Evolutionary conservation across 2,329 filamentous ascomycete species (phyloP).

Genomic region (Verticillium nonalfalfae): DNA sequence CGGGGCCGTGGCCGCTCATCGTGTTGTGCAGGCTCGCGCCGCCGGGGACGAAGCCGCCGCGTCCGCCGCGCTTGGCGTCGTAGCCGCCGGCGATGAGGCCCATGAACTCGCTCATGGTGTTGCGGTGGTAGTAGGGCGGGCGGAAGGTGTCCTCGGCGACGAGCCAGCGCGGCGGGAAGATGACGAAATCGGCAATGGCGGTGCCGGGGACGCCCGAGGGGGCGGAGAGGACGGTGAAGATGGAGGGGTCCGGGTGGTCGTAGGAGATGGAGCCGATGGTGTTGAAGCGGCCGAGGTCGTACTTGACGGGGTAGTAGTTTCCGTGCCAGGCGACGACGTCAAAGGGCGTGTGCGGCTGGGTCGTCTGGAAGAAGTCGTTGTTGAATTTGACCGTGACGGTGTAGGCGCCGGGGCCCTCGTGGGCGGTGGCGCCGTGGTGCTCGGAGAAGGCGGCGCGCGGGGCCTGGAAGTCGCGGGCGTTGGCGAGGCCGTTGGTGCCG

Average conservation of each 20-base stretch:
- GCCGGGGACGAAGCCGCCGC: slow-evolving; percentile 49
- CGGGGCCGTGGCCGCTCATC: slow-evolving; percentile 63
- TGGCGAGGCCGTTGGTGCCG: slow-evolving; percentile 69
- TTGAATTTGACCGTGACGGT: slow-evolving; percentile 60
- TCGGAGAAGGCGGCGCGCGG: slow-evolving; percentile 65
- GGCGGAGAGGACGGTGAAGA: slow-evolving; percentile 67
- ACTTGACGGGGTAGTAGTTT: slow-evolving; percentile 76
- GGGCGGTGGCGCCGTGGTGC: slow-evolving; percentile 35
- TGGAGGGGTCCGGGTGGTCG: slow-evolving; percentile 73
- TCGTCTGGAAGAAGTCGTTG: slow-evolving; percentile 58
- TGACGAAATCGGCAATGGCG: slow-evolving; percentile 64
- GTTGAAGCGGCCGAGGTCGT: slow-evolving; percentile 73
- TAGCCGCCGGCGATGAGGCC: slow-evolving; percentile 52
- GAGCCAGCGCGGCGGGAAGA: slow-evolving; percentile 67
- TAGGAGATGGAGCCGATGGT: slow-evolving; percentile 66
- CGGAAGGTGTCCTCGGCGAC: slow-evolving; percentile 65
- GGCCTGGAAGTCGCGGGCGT: slow-evolving; percentile 67
- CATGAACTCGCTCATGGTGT: slow-evolving; percentile 63
- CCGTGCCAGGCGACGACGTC: slow-evolving; percentile 79
- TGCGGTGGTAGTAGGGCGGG: slow-evolving; percentile 67
- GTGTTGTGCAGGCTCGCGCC: slow-evolving; percentile 62
- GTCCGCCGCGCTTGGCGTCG: slow-evolving; percentile 52
- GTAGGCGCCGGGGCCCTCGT: slow-evolving; percentile 28
- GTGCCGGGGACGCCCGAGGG: slow-evolving; percentile 55
- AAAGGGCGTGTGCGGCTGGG: slow-evolving; percentile 66